Percentiles rank a stretch among this genome's conserved stretches.
Evolutionary conservation across 169 alveolate genomes (phyloP).

Genomic region (Perkinsus marinus): DNA sequence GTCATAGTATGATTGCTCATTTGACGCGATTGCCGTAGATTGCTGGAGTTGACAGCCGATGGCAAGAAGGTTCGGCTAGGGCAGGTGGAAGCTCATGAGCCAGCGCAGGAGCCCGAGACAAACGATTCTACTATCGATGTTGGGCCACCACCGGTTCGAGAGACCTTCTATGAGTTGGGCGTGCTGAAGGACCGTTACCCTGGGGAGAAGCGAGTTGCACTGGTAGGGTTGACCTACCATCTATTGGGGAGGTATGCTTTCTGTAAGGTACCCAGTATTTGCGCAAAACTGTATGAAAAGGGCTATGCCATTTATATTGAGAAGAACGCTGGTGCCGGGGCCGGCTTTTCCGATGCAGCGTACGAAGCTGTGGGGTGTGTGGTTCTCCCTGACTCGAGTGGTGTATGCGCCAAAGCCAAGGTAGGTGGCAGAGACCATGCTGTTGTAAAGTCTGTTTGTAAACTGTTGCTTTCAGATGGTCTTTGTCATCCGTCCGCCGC

Average conservation of each 20-base stretch:
- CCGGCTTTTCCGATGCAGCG: neutral
- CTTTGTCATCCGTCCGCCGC: neutral
- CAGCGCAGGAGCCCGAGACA: neutral
- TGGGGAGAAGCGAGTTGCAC: neutral
- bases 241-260: neutral
- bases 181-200: neutral
- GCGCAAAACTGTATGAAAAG: neutral
- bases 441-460: neutral
- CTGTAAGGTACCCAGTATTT: neutral
- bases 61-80: neutral
- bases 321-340: neutral
- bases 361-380: neutral
- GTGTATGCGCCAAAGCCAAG: neutral
- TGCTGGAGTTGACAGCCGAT: neutral
- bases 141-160: neutral
- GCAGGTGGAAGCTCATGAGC: neutral
- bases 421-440: neutral
- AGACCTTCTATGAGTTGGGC: neutral
- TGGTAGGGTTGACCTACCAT: neutral
- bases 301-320: neutral
- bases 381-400: neutral
- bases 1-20: neutral
- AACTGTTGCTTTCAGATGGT: neutral
- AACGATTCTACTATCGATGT: neutral
- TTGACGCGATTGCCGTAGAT: neutral